A percentile compares a stretch with the other conserved stretches of the same genome.
These are phyloP conservation scores for Paramecium bursaria DNA, from an alignment of 73 alveolate species.

Conservation along the genomic window DNA sequence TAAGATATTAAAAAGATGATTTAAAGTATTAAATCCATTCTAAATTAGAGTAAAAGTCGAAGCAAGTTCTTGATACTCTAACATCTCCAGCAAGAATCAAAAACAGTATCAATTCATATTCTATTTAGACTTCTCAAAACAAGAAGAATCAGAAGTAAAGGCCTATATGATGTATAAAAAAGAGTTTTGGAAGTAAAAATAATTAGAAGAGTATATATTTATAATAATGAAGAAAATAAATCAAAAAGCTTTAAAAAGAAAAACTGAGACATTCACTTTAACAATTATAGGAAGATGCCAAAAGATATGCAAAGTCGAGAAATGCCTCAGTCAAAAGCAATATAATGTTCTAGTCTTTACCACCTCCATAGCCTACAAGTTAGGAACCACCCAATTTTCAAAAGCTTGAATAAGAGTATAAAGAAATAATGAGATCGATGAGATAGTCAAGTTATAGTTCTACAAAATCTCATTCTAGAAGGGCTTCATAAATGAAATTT, in stretches of 20 bases:
- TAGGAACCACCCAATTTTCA: constrained; percentile 39
- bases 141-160: constrained; percentile 2
- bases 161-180: constrained; percentile 40
- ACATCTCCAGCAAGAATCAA: constrained; percentile 3
- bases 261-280: constrained; percentile 5
- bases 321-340: constrained; percentile 48
- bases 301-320: constrained; percentile 34
- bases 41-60: constrained; percentile 31
- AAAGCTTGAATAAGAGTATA: constrained; percentile 39
- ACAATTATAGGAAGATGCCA: constrained; percentile 11
- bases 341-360: neutral
- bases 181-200: constrained; percentile 29
- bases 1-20: constrained; percentile 40
- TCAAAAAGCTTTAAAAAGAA: constrained; percentile 15
- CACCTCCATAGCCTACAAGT: constrained; percentile 29
- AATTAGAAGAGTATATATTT: constrained; percentile 32
- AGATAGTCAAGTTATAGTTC: constrained; percentile 50
- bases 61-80: constrained; percentile 6
- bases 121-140: too few species aligned
- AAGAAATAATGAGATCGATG: constrained; percentile 46
- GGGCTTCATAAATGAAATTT: constrained; percentile 23
- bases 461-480: constrained; percentile 54
- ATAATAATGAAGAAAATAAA: constrained; percentile 7
- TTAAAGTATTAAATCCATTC: neutral
- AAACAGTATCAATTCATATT: neutral